Evolutionary conservation across 1,284 basidiomycete genomes (phyloP).

Genomic region (Apiotrichum domesticum): DNA sequence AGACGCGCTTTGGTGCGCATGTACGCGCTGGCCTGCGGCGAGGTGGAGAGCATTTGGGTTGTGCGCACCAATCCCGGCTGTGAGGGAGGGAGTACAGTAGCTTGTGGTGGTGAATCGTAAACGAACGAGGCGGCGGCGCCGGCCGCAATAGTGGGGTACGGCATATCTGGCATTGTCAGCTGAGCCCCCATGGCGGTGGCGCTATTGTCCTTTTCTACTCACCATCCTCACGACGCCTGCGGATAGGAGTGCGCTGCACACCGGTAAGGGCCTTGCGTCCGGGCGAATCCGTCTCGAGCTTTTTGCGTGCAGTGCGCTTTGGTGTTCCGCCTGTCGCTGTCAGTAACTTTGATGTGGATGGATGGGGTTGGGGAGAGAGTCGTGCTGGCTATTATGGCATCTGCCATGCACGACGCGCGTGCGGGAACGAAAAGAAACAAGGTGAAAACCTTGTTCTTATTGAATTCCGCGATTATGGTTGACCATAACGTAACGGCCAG

Average conservation of each 20-base stretch:
- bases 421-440: not conserved
- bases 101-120: conserved; percentile 12
- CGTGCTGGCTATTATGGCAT: too few species aligned
- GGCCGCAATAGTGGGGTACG: conserved; percentile 4
- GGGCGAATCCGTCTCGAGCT: conserved; percentile 9
- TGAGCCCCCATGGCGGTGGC: not conserved
- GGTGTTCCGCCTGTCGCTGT: not conserved
- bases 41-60: conserved; percentile 27
- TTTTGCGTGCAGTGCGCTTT: conserved; percentile 6
- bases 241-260: not conserved
- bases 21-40: conserved; percentile 19
- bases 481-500: not conserved
- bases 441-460: not conserved
- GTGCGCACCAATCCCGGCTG: conserved; percentile 43
- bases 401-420: not conserved
- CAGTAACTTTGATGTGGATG: not conserved
- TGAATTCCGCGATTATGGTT: not conserved
- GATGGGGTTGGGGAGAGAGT: not conserved
- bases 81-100: not conserved
- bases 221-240: conserved; percentile 7
- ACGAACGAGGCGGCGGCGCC: conserved; percentile 11
- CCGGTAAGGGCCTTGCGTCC: conserved; percentile 1
- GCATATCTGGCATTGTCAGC: not conserved
- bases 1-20: conserved; percentile 36
- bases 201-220: not conserved